Base-by-base conservation (phyloP, 192 early-diverging fungal species). In the Phycomyces nitens region DNA sequence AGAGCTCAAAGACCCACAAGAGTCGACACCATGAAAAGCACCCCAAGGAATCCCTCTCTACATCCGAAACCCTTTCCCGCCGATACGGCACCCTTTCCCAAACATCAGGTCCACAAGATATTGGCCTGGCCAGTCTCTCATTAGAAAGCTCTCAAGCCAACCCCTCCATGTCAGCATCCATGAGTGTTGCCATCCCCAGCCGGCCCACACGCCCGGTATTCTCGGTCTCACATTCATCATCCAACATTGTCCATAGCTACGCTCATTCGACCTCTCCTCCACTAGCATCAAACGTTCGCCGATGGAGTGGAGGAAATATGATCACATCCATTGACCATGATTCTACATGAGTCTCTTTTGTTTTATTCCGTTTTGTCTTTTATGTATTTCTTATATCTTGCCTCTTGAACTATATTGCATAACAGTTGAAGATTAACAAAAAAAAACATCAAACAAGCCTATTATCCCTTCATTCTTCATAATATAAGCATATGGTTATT, bases 241-340 rank as follows among this genome's bases (percentile, higher is more conserved):
- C 38, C 12, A 64, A 64, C 50, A 64, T 64, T 9, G 62, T 64
- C 2, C 62, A 64, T 27, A 64, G 62, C 16, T 64, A 64, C 42
- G 53, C 34, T 12, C 34, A 49, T 61, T 9, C 2, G 5, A 50
- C 2, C 16, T 50, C 49, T 3, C 49, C 49, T 34, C 29, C 7
- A 34, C 29, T 34, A 34, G 29, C 29, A 34, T 34, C 29, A 34
- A 34, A 34, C 7, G 29, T 34, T 7, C 29, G 29, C 7, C 29
- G 29, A 34, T 34, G 29, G 29, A 34, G 29, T 34, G 29, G 29
- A 34, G 29, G 29, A 34, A 34, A 34, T 34, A 34, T 34, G 7
- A 34, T 34, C 29, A 2, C 29, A 34, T 7, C 29, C 29, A 2
- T 34, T 34, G 29, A 34, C 7, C 29, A 34, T 34, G 29, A 34